Conservation (phyloP, 306 rosid species). For the Malus fusca region DNA sequence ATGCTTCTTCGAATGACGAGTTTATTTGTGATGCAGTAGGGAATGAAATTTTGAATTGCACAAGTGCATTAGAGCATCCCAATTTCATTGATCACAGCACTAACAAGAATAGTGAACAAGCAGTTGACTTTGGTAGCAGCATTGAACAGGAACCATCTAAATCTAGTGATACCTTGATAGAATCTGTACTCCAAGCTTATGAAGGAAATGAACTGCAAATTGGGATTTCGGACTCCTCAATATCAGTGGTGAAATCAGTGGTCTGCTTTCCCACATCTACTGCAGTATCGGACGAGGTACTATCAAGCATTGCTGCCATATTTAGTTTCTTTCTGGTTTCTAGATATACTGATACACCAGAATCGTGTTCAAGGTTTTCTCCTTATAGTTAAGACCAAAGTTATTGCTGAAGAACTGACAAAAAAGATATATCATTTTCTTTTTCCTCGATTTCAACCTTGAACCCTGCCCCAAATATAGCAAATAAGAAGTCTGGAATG, state of each 20-base stretch:
- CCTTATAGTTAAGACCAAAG: not conserved
- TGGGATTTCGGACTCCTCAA: slow-evolving; percentile 23
- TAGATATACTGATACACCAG: slow-evolving; percentile 12
- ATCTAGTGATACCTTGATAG: slow-evolving; percentile 23
- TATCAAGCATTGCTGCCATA: slow-evolving; percentile 12
- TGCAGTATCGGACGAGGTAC: slow-evolving; percentile 43
- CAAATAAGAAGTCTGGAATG: not conserved
- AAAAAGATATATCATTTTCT: not conserved
- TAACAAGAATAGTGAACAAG: slow-evolving; percentile 18
- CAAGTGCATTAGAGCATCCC: slow-evolving; percentile 18
- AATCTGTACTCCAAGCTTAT: slow-evolving; percentile 24
- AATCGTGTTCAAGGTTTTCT: not conserved
- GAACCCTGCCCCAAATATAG: not conserved
- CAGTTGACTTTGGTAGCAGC: slow-evolving; percentile 22
- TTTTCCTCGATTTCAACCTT: not conserved
- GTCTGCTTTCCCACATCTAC: slow-evolving; percentile 28
- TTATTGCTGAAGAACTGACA: not conserved
- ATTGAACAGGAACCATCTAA: slow-evolving; percentile 22
- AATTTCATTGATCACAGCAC: slow-evolving; percentile 23
- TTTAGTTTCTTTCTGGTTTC: slow-evolving; percentile 20
- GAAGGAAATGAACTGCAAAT: slow-evolving; percentile 25
- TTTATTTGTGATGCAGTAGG: slow-evolving; percentile 20
- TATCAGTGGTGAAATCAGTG: slow-evolving; percentile 34
- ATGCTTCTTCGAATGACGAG: slow-evolving; percentile 18
- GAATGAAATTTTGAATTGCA: slow-evolving; percentile 14